Base-by-base conservation (phyloP, 2,329 filamentous ascomycete species). In the Clonostachys sp. region DNA sequence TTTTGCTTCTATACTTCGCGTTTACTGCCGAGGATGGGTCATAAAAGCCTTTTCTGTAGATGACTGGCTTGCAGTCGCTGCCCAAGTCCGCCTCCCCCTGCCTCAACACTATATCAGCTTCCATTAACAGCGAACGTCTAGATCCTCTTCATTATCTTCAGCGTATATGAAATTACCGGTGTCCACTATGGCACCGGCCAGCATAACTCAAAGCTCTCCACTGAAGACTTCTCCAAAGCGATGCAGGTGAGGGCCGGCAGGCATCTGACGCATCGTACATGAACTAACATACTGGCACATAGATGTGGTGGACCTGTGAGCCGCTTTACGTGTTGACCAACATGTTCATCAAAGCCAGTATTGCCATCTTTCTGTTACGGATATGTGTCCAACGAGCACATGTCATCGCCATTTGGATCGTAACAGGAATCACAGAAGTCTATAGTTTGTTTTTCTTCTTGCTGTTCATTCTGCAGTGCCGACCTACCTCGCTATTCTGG, bases 241-340 rank as follows among this genome's bases (percentile, higher is more conserved):
- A 58, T 65, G 54, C 58, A 64, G 57, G 61, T 61, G 51, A 45
- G 50, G 43, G n/a, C 12, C 9, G 30, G 33, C 18, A 12, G 7
- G 39, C 33, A 12, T 2, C 3, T 4, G 5, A 36, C 8, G 10
- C 14, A 2, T 17, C 17, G 12, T 20, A 4, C 24, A 0, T 40
- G 5, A n/a, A 34, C 46, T 56, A 34, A 56, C 47, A 2, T 6
- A n/a, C 45, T n/a, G 13, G 42, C 34, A 13, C 14, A 17, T 30
- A 64, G 59, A 63, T 58, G 55, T 64, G 63, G 60, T 73, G 67
- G 64, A 62, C 64, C n/a, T 71, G 69, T 44, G 69, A 72, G 47
- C 60, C 65, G 1, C 57, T 67, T 30, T 73, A 73, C 49, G 63
- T 71, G 20, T 47, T 70, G 34, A 45, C 55, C 10, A 53, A 55